These are phyloP conservation scores for Didymella pomorum DNA, from an alignment of 2,329 filamentous ascomycete genomes.

Conservation along the genomic window DNA sequence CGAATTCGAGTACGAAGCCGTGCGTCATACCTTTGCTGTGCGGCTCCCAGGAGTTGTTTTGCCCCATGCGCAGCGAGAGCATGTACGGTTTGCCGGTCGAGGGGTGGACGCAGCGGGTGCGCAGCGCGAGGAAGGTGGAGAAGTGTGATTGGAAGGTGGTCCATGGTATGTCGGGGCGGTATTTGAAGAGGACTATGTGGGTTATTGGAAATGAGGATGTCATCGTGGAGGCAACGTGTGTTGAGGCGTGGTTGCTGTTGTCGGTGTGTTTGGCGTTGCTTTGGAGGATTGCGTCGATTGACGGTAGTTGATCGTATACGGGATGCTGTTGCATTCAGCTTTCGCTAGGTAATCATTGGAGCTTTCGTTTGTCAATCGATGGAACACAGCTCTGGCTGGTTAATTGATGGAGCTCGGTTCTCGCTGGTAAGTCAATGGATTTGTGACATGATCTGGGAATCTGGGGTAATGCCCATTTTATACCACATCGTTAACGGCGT, in stretches of 20 bases:
- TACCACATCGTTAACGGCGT: neutral
- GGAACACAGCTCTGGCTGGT: no score
- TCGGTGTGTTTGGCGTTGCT: no score
- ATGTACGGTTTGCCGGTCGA: conserved; percentile 44
- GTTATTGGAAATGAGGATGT: conserved; percentile 31
- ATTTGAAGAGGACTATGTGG: conserved; percentile 50
- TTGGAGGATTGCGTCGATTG: conserved; percentile 5
- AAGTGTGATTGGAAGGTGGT: conserved; percentile 45
- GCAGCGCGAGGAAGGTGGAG: conserved; percentile 38
- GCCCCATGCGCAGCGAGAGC: conserved; percentile 43
- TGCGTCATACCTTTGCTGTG: conserved; percentile 48
- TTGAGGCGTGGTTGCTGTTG: no score
- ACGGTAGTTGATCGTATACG: neutral
- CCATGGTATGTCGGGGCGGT: conserved; percentile 43
- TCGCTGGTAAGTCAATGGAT: no score
- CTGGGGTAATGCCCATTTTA: neutral
- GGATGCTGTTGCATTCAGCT: conserved; percentile 9
- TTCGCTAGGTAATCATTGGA: no score
- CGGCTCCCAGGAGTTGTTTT: conserved; percentile 47
- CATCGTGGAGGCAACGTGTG: neutral
- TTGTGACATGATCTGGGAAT: no score
- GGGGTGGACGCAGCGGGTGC: conserved; percentile 34
- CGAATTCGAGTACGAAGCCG: conserved; percentile 48
- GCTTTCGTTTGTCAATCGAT: no score
- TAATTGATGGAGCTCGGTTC: no score